Evolutionary conservation across 2,329 filamentous ascomycete genomes (phyloP), one percentile per base, ranked within the genome.

Genomic region (Xylariomycetidae sp.): DNA sequence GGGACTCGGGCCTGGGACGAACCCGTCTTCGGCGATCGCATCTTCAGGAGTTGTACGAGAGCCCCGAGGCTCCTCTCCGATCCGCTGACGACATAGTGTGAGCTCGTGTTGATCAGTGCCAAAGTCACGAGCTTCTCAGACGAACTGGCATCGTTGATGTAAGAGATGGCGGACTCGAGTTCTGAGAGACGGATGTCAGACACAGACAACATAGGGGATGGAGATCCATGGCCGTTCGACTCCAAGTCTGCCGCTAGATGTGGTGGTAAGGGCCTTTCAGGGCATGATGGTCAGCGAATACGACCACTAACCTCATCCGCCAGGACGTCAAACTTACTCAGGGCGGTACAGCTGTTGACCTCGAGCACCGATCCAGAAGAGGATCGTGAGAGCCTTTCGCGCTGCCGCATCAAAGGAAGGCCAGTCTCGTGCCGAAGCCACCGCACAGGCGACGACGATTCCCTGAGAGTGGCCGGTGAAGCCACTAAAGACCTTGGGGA

Each of bases 361-460:
- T n/a, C n/a, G n/a, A n/a, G n/a, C n/a, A n/a, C n/a, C n/a, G n/a
- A 56, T 56, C 50, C 51, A 61, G 40, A 63, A 63, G 1, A 63
- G 48, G 2, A 53, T 45, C 25, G 49, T 48, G 6, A 62, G 30
- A n/a, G 45, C 48, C 16, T 52, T 43, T 16, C 40, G 41, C 4
- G 49, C 46, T 14, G 48, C 44, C 3, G 42, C 41, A 12, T 54
- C 44, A 31, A 59, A 61, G 6, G 45, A 44, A 11, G 54, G 49
- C 61, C 61, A 64, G 2, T 50, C 50, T 6, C 47, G 44, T 1
- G 53, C 54, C 1, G 48, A 45, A 2, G 62, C 48, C 3, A 63
- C 46, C 12, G 45, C 49, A 14, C 58, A 53, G 3, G 61, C 58
- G 10, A 56, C 45, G 13, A 63, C 38, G 8, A 64, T 42, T 9